Evolutionary conservation across 305 asterid genomes (phyloP).

Genomic region (Solanum hybrid): DNA sequence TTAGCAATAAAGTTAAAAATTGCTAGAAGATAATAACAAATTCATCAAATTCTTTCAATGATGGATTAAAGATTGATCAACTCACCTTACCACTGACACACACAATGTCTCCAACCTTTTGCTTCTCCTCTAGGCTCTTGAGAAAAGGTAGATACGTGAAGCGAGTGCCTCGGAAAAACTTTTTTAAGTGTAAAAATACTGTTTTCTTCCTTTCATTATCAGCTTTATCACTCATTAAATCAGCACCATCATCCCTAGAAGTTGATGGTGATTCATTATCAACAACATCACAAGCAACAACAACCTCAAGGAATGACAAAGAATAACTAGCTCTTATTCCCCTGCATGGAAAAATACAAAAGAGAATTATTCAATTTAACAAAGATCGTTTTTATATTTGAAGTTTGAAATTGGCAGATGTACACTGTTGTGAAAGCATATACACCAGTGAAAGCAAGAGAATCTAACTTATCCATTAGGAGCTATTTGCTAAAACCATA

Average conservation of each 20-base stretch:
- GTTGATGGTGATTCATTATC: conserved; percentile 26
- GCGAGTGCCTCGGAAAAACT: conserved; percentile 88
- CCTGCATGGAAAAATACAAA: conserved; percentile 32
- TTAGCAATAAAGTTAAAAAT: neutral
- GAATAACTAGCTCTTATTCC: conserved; percentile 74
- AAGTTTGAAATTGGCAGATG: neutral
- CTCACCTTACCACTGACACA: conserved; percentile 97
- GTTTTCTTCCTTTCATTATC: conserved; percentile 36
- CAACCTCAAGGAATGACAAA: conserved; percentile 75
- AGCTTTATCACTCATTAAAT: conserved; percentile 27
- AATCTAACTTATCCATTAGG: neutral
- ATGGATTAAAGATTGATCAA: neutral
- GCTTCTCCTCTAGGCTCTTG: conserved; percentile 69
- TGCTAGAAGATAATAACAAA: neutral
- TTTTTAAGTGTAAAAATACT: conserved; percentile 75
- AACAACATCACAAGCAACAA: conserved; percentile 77
- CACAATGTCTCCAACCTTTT: conserved; percentile 71
- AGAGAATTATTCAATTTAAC: neutral
- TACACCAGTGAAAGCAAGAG: neutral
- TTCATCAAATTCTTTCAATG: neutral
- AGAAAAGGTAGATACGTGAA: conserved; percentile 76
- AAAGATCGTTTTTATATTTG: neutral
- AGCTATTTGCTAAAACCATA: neutral
- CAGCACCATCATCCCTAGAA: conserved; percentile 2
- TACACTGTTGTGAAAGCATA: neutral